Conservation (phyloP, 495 filamentous ascomycete genomes). For the Parathielavia hyrcaniae region DNA sequence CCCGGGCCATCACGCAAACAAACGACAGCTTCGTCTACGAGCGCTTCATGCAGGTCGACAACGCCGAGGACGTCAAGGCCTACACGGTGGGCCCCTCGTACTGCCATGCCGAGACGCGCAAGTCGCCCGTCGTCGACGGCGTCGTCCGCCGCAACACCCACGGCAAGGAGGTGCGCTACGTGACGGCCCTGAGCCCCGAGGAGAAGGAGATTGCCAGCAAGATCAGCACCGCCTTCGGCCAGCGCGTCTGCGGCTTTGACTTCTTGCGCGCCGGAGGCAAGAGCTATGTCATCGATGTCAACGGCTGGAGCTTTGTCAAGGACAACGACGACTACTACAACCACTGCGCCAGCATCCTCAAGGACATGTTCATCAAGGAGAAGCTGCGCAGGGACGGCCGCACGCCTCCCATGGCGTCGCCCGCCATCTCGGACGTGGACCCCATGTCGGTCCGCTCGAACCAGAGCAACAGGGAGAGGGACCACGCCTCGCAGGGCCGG, state of each 20-base stretch:
- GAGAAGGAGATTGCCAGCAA: conserved; percentile 80
- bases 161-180: conserved; percentile 94
- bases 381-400: conserved; percentile 46
- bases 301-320: conserved; percentile 99
- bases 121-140: conserved; percentile 94
- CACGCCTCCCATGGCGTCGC: conserved; percentile 41
- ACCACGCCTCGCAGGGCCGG: conserved; percentile 32
- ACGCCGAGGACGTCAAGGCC: conserved; percentile 95
- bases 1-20: conserved; percentile 71
- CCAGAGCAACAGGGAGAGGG: conserved; percentile 33
- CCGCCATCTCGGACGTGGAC: conserved; percentile 41
- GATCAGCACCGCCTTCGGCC: conserved; percentile 88
- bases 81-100: conserved; percentile 93
- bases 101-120: conserved; percentile 94
- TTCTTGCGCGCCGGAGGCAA: conserved; percentile 78
- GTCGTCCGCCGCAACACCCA: conserved; percentile 92
- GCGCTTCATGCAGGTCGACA: conserved; percentile 91
- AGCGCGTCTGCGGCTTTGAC: conserved; percentile 94
- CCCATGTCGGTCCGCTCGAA: conserved; percentile 32
- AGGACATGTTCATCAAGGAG: conserved; percentile 77
- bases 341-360: conserved; percentile 75
- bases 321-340: conserved; percentile 99
- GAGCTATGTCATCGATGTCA: conserved; percentile 98
- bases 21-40: conserved; percentile 89
- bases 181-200: conserved; percentile 73